Base-by-base conservation (phyloP, 208 protist genomes). In the Wallacemonas collosoma region DNA sequence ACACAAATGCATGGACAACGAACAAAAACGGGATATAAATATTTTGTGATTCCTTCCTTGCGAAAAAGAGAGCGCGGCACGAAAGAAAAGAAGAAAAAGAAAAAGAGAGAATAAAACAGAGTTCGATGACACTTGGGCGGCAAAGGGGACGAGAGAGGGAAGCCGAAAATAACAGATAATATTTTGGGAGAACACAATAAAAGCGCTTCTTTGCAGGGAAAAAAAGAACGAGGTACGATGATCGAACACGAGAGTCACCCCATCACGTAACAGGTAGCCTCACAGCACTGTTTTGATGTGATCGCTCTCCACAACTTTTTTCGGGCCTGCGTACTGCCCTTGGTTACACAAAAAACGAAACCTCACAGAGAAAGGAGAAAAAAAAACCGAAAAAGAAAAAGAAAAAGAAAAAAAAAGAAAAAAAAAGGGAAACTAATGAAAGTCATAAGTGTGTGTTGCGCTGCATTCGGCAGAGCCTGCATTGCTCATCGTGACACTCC, bases 321-420 rank as follows among this genome's bases (percentile, higher is more conserved):
- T 26, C 26, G 26, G 26, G 26, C 26, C 26, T 26, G 26, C 26
- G 26, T 26, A 26, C 26, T 26, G 26, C 26, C 26, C 26, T 26
- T 26, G 26, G 26, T 26, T 26, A 26, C 26, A 26, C 26, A 26
- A 0, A 26, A 26, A 26, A 0, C 26, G 14, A 51, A 51, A 51
- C 11, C 11, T 15, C 7, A 51, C 11, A 14, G 47, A 51, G 47
- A 14, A 14, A 36, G 54, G 35, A 17, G 35, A 8, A 17, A 8
- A 17, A 26, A 67, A 38, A 9, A 50, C 44, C 70, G 5, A 35
- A 40, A 41, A 51, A 36, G n/a, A 45, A 58, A 53, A 26, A 65
- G 15, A 58, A 47, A 80, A 39, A 58, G 45, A 80, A 39, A 71
- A 71, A 61, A 53, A 2, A 60, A 44, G 0, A 73, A 73, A 54